Evolutionary conservation across 2,329 filamentous ascomycete species (phyloP), one percentile per base, ranked within the genome.

Genomic region (Tolypocladium sp.): DNA sequence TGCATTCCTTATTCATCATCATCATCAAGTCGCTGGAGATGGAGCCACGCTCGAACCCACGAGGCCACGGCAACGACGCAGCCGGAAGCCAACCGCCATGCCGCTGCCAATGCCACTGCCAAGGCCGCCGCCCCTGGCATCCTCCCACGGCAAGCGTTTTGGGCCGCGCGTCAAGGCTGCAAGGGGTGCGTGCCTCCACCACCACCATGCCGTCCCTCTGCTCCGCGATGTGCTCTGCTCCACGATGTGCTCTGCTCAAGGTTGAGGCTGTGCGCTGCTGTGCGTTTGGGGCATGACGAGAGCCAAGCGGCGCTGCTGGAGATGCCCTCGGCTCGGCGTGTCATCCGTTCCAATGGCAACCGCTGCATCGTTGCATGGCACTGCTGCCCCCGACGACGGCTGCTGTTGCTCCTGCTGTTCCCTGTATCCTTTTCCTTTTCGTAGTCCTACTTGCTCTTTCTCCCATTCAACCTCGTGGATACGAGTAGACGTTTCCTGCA

Each of bases 151-250:
- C 30, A 22, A 33, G 42, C 56, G 60, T 61, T 61, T 44, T 33
- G 56, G 60, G 56, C 60, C 58, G 58, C 58, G 58, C 60, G 60
- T 61, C 60, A 20, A 37, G 22, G 51, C 38, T 35, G 13, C 41
- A 52, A n/a, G 49, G 49, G 49, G 25, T 27, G 17, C 2, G 41
- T n/a, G 4, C 12, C n/a, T n/a, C n/a, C n/a, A n/a, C n/a, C n/a
- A n/a, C n/a, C n/a, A n/a, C n/a, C n/a, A n/a, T n/a, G n/a, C n/a
- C n/a, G n/a, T n/a, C n/a, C n/a, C n/a, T n/a, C n/a, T n/a, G n/a
- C n/a, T n/a, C n/a, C n/a, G n/a, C n/a, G n/a, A n/a, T n/a, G n/a
- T n/a, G n/a, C n/a, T n/a, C n/a, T n/a, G n/a, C n/a, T n/a, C n/a
- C n/a, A n/a, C n/a, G n/a, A n/a, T n/a, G n/a, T n/a, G n/a, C n/a